Conservation (phyloP, 345 rosid species). For the Raphanus raphanistrum region DNA sequence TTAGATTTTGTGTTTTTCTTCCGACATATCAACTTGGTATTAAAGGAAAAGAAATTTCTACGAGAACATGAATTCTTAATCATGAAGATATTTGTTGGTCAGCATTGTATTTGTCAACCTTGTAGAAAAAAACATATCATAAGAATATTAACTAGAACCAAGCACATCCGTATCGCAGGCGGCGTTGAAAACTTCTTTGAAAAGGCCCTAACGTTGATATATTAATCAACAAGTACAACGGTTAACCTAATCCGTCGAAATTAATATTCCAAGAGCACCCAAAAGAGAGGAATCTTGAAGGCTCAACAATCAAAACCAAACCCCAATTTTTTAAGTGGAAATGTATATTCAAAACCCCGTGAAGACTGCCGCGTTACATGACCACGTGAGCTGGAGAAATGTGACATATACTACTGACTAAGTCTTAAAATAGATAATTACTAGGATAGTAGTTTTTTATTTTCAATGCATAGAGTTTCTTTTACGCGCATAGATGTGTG, state of each 20-base stretch:
- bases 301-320: background rate
- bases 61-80: conserved; percentile 11
- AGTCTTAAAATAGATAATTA: background rate
- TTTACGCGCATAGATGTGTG: background rate
- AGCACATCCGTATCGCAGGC: background rate
- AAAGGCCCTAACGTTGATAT: background rate
- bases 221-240: background rate
- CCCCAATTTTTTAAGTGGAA: background rate
- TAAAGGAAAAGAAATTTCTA: background rate
- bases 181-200: conserved; percentile 21
- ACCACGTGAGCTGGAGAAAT: background rate
- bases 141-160: background rate
- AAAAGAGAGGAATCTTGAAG: background rate
- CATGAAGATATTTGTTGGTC: conserved; percentile 18
- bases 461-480: background rate
- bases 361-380: conserved; percentile 21
- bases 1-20: background rate
- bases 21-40: background rate
- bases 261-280: background rate
- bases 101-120: conserved; percentile 3
- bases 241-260: conserved; percentile 12
- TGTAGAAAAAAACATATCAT: background rate
- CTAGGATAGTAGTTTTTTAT: background rate
- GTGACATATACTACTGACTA: background rate
- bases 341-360: background rate